Percentiles rank a stretch among this genome's conserved stretches.
Evolutionary conservation across 768 basidiomycete species (phyloP).

Genomic region (Amanita fuliginea): DNA sequence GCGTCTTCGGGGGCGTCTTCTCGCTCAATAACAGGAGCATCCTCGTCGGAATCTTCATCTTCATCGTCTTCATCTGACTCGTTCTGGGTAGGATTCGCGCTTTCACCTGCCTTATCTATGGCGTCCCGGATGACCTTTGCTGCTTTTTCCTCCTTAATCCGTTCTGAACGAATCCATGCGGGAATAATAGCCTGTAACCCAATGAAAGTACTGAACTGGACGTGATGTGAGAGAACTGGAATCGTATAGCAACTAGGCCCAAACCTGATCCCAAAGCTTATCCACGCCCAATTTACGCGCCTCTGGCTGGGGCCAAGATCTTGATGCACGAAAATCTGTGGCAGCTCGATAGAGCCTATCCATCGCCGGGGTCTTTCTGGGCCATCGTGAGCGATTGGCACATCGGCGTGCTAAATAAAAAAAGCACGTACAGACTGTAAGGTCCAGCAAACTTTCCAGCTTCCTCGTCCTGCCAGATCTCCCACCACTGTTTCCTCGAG

Average conservation of each 20-base stretch:
- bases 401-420: slow-evolving; percentile 2
- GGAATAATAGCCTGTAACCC: neutral
- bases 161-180: slow-evolving; percentile 1
- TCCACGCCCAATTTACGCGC: slow-evolving; percentile 22
- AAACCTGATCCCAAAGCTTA: slow-evolving; percentile 57
- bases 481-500: slow-evolving; percentile 50
- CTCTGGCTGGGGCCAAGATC: slow-evolving; percentile 23
- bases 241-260: slow-evolving; percentile 11
- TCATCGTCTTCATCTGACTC: neutral
- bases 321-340: slow-evolving; percentile 37
- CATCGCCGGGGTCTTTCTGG: slow-evolving; percentile 29
- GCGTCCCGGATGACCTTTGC: neutral
- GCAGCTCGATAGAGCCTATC: slow-evolving; percentile 54
- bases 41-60: neutral
- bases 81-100: neutral
- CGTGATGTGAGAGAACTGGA: slow-evolving; percentile 22
- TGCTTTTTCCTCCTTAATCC: neutral
- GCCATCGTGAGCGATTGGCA: neutral
- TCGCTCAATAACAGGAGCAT: neutral
- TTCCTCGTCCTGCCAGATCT: slow-evolving; percentile 63
- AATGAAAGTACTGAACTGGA: slow-evolving; percentile 12
- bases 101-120: neutral
- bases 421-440: slow-evolving; percentile 39
- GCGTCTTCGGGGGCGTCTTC: neutral
- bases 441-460: slow-evolving; percentile 27